Conservation (phyloP, 1,139 yeast species). For the Pichia sp. region DNA sequence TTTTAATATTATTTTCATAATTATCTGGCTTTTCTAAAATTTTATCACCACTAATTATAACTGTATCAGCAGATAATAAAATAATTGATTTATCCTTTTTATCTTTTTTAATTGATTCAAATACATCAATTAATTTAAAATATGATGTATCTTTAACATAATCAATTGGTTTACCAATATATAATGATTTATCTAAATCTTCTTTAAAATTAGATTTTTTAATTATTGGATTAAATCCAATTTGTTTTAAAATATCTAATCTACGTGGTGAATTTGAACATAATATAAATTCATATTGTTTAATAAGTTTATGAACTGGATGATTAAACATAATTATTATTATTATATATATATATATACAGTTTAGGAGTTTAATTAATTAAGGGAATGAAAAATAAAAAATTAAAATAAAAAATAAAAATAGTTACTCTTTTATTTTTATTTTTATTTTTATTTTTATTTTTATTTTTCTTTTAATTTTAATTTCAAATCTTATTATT, state of each 20-base stretch:
- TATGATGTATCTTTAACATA: constrained; percentile 70
- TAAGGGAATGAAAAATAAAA: too few species aligned
- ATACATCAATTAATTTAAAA: constrained; percentile 57
- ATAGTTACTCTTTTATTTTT: too few species aligned
- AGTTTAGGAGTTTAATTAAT: too few species aligned
- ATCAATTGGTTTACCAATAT: constrained; percentile 35
- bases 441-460: too few species aligned
- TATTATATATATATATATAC: too few species aligned
- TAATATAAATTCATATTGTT: constrained; percentile 39
- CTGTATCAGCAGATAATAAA: constrained; percentile 67
- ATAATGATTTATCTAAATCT: constrained; percentile 50
- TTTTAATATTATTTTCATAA: constrained; percentile 42
- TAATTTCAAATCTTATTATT: too few species aligned
- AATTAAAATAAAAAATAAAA: too few species aligned
- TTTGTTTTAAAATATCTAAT: constrained; percentile 54
- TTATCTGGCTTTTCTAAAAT: constrained; percentile 75
- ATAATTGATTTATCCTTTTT: constrained; percentile 8
- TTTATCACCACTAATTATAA: constrained; percentile 53
- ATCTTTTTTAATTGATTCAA: constrained; percentile 30
- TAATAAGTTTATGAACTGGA: constrained; percentile 28
- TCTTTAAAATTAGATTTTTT: constrained; percentile 65
- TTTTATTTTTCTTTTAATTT: too few species aligned
- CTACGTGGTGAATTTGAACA: constrained; percentile 88
- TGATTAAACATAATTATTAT: constrained; percentile 30
- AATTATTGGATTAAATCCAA: constrained; percentile 52